phyloP scores from a whole-genome alignment of 2,329 filamentous ascomycete species.

The Didymosphaeria variabile region DNA sequence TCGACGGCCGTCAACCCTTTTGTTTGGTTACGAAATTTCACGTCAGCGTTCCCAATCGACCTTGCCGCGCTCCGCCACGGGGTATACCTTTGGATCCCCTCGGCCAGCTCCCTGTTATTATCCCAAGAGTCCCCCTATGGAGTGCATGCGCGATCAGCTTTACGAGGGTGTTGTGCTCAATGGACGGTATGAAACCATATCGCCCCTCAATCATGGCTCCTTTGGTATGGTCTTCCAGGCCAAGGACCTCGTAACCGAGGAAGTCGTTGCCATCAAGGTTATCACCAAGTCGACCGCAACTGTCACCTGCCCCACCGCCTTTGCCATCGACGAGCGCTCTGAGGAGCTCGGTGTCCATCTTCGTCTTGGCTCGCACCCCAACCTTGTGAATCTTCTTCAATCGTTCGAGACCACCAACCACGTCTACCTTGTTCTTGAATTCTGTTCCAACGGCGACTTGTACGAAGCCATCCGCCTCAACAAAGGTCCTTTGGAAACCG shows the following conservation, averaged over 20 bases:
- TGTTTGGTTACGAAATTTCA: slow-evolving; percentile 46
- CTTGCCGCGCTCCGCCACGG: slow-evolving; percentile 40
- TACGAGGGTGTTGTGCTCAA: slow-evolving; percentile 80
- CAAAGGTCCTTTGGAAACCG: slow-evolving; percentile 89
- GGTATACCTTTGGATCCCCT: slow-evolving; percentile 45
- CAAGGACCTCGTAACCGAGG: slow-evolving; percentile 76
- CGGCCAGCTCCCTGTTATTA: slow-evolving; percentile 32
- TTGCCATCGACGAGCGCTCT: slow-evolving; percentile 82
- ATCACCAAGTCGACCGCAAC: slow-evolving; percentile 81
- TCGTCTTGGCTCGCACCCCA: slow-evolving; percentile 79
- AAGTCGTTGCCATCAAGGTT: slow-evolving; percentile 94
- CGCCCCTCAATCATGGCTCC: slow-evolving; percentile 96
- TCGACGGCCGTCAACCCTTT: slow-evolving; percentile 42
- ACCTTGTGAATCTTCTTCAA: slow-evolving; percentile 92
- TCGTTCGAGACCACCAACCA: slow-evolving; percentile 93
- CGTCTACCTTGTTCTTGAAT: slow-evolving; percentile 91
- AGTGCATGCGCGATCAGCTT: slow-evolving; percentile 87
- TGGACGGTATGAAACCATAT: slow-evolving; percentile 89
- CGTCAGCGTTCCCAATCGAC: slow-evolving; percentile 32
- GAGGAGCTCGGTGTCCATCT: slow-evolving; percentile 84
- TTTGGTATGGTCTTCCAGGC: slow-evolving; percentile 99
- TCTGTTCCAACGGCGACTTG: slow-evolving; percentile 91
- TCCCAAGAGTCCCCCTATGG: slow-evolving; percentile 63
- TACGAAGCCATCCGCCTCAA: slow-evolving; percentile 95
- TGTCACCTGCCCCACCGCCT: slow-evolving; percentile 66